These are phyloP conservation scores for Aureobasidium sp. DNA, from an alignment of 2,329 filamentous ascomycete species.

Conservation along the genomic window DNA sequence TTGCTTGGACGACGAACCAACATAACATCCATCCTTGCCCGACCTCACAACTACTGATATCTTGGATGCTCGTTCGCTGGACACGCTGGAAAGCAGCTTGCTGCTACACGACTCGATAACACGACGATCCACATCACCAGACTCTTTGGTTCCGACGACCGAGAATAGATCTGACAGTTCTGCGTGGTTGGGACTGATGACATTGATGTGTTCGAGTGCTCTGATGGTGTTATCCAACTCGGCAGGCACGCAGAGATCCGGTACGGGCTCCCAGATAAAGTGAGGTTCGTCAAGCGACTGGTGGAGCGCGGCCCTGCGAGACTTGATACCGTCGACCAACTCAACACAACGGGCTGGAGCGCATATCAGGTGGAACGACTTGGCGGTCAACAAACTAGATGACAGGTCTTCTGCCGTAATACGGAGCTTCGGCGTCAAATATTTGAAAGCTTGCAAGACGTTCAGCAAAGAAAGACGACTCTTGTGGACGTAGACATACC, in stretches of 20 bases:
- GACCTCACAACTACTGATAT: conserved; percentile 60
- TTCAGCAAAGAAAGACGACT: not conserved
- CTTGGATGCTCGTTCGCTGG: conserved; percentile 17
- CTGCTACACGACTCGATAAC: conserved; percentile 33
- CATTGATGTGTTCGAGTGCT: conserved; percentile 47
- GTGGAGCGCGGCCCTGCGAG: conserved; percentile 37
- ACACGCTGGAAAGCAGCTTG: conserved; percentile 23
- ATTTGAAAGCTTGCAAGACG: conserved; percentile 56
- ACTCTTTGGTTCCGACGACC: conserved; percentile 31
- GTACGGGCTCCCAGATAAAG: conserved; percentile 93
- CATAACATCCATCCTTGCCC: conserved; percentile 62
- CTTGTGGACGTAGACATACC: conserved; percentile 29
- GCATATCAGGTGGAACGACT: conserved; percentile 82
- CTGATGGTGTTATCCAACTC: conserved; percentile 46
- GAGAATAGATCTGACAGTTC: conserved; percentile 86
- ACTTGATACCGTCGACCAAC: conserved; percentile 62
- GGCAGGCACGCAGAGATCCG: conserved; percentile 71
- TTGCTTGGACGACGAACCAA: conserved; percentile 32
- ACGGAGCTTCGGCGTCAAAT: conserved; percentile 77
- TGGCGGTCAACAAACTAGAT: conserved; percentile 57
- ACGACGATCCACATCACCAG: conserved; percentile 30
- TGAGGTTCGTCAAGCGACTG: conserved; percentile 44
- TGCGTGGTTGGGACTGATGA: conserved; percentile 72
- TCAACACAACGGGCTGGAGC: conserved; percentile 67
- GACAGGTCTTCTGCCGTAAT: conserved; percentile 66